Percentiles rank a stretch among this genome's conserved stretches.
These are phyloP conservation scores for Tilletia caries DNA, from an alignment of 1,284 basidiomycete species.

Conservation along the genomic window DNA sequence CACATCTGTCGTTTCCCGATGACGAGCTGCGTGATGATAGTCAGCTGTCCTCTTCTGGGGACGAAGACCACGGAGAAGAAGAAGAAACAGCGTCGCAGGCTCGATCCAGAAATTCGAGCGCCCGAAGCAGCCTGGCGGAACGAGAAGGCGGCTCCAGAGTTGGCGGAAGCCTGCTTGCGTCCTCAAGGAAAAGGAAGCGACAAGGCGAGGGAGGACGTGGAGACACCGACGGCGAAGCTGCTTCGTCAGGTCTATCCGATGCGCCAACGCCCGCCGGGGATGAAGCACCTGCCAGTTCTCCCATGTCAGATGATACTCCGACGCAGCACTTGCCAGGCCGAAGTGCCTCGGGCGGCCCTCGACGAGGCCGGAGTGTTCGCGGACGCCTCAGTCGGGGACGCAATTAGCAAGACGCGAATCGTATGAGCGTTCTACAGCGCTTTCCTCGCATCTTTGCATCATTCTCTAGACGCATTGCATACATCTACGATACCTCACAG, in stretches of 20 bases:
- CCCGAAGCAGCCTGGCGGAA: too few species aligned
- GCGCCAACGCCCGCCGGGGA: not conserved
- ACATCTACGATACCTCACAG: too few species aligned
- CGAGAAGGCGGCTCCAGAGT: too few species aligned
- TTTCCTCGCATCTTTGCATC: too few species aligned
- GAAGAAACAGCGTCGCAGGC: too few species aligned
- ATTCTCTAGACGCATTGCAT: too few species aligned
- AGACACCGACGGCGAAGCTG: not conserved
- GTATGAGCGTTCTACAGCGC: too few species aligned
- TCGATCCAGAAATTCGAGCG: too few species aligned
- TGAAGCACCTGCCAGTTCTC: not conserved
- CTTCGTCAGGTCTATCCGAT: not conserved
- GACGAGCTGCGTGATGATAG: not conserved
- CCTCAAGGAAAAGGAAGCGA: conserved; percentile 19
- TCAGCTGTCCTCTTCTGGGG: not conserved
- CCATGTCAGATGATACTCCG: not conserved
- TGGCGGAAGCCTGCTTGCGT: too few species aligned
- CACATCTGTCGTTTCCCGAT: not conserved
- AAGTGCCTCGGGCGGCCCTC: not conserved
- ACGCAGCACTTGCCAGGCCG: not conserved
- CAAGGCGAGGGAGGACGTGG: conserved; percentile 7
- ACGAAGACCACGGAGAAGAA: not conserved
- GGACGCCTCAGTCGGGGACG: not conserved
- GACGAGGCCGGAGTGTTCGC: not conserved
- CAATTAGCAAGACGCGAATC: too few species aligned